These are phyloP conservation scores for Penicillium tannophilum DNA, from an alignment of 495 filamentous ascomycete genomes.

Conservation along the genomic window DNA sequence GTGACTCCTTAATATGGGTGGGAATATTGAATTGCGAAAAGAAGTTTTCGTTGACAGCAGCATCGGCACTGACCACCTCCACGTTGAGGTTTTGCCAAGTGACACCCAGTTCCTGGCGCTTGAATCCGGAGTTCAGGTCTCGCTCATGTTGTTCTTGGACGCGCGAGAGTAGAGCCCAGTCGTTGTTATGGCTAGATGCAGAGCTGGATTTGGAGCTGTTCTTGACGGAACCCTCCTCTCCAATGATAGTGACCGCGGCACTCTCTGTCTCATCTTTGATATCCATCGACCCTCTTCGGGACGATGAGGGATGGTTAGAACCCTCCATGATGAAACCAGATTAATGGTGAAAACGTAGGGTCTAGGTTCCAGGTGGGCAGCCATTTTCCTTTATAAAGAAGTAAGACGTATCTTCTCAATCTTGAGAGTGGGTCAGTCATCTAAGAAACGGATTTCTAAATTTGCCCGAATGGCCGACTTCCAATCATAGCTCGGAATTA, in stretches of 20 bases:
- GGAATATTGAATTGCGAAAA: conserved; percentile 60
- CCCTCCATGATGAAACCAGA: conserved; percentile 29
- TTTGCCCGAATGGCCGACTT: neutral
- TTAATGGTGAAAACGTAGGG: neutral
- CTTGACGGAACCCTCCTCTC: conserved; percentile 27
- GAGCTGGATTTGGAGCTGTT: conserved; percentile 8
- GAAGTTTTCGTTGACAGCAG: conserved; percentile 52
- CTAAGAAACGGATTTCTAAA: neutral
- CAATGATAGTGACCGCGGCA: conserved; percentile 25
- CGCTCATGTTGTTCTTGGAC: conserved; percentile 47
- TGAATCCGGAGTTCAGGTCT: conserved; percentile 48
- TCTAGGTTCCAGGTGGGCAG: neutral
- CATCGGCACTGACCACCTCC: conserved; percentile 44
- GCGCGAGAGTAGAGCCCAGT: conserved; percentile 50
- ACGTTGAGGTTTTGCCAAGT: conserved; percentile 56
- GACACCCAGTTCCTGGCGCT: conserved; percentile 53
- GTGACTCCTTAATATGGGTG: conserved; percentile 37
- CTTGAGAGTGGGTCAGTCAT: neutral
- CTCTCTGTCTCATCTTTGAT: conserved; percentile 33
- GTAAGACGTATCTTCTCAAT: neutral
- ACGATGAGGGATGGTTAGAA: conserved; percentile 15
- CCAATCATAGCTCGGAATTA: conserved; percentile 2
- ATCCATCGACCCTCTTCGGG: conserved; percentile 13
- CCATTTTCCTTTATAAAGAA: neutral
- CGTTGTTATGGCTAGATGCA: conserved; percentile 30